Conservation (phyloP, 176 grass and related monocot species). For the Avena sativa region DNA sequence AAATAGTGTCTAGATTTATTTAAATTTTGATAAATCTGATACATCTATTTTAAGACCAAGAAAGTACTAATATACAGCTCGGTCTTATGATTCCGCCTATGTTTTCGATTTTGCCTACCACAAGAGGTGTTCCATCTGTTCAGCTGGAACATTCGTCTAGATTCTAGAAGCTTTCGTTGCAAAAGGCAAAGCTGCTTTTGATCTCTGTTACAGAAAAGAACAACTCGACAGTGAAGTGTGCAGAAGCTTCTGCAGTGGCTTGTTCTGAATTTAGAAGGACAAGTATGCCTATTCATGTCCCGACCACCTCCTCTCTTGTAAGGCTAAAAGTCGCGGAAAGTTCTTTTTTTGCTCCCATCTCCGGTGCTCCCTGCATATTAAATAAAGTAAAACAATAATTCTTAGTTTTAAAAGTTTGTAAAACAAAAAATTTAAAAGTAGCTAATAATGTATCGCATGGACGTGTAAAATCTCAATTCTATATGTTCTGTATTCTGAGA, state of each 20-base stretch:
- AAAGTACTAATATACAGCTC: neutral
- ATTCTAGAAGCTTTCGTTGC: conserved; percentile 39
- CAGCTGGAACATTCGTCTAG: conserved; percentile 10
- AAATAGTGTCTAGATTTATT: no score
- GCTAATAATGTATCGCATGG: no score
- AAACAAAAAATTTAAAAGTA: no score
- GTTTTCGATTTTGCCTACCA: neutral
- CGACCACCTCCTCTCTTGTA: neutral
- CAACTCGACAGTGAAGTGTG: neutral
- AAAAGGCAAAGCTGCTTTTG: neutral
- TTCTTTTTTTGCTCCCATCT: no score
- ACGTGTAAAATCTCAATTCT: no score
- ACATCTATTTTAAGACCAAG: no score
- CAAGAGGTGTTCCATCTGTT: neutral
- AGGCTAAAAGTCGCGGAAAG: no score
- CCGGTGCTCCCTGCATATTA: no score
- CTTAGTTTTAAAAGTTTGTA: no score
- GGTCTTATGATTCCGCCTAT: neutral
- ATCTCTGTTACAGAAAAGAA: neutral
- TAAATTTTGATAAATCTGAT: no score
- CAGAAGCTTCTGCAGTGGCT: neutral
- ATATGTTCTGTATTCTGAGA: no score
- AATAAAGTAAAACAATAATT: no score
- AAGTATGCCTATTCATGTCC: neutral
- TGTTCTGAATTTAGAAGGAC: neutral